Conservation (phyloP, 257 asterid species). For the Rauvolfia tetraphylla region DNA sequence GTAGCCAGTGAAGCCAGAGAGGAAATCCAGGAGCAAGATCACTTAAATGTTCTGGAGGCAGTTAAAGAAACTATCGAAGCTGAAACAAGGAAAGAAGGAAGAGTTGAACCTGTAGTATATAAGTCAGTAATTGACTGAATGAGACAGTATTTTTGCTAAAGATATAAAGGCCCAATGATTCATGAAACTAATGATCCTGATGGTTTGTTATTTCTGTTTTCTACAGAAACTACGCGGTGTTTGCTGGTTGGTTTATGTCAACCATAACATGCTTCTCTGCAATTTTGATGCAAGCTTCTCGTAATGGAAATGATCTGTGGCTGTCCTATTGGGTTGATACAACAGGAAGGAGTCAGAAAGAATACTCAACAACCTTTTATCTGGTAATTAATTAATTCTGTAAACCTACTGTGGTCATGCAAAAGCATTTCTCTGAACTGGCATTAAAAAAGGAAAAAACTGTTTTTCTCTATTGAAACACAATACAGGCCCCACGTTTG, state of each 20-base stretch:
- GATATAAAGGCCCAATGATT: background rate
- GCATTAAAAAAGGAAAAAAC: background rate
- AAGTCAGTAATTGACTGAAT: conserved; percentile 49
- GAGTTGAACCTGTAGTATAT: conserved; percentile 72
- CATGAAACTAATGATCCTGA: conserved; percentile 8
- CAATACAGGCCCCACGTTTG: background rate
- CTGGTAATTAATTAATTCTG: conserved; percentile 48
- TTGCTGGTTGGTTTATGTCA: conserved; percentile 73
- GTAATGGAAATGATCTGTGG: conserved; percentile 97
- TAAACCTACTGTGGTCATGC: conserved; percentile 2
- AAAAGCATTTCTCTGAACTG: conserved; percentile 2
- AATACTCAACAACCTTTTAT: conserved; percentile 64
- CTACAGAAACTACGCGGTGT: conserved; percentile 84
- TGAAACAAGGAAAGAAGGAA: conserved; percentile 83
- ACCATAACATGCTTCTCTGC: conserved; percentile 66
- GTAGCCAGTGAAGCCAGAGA: conserved; percentile 26
- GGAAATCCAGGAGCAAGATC: conserved; percentile 41
- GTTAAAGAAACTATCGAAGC: conserved; percentile 48
- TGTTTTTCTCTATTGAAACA: background rate
- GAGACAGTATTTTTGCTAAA: background rate
- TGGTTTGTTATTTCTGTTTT: conserved; percentile 18
- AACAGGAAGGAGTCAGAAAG: conserved; percentile 42
- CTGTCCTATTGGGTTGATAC: conserved; percentile 95
- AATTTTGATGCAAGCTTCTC: conserved; percentile 92
- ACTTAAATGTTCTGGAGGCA: conserved; percentile 34